Conservation (phyloP, 768 basidiomycete species). For the Tylopilus rubrobrunneus region DNA sequence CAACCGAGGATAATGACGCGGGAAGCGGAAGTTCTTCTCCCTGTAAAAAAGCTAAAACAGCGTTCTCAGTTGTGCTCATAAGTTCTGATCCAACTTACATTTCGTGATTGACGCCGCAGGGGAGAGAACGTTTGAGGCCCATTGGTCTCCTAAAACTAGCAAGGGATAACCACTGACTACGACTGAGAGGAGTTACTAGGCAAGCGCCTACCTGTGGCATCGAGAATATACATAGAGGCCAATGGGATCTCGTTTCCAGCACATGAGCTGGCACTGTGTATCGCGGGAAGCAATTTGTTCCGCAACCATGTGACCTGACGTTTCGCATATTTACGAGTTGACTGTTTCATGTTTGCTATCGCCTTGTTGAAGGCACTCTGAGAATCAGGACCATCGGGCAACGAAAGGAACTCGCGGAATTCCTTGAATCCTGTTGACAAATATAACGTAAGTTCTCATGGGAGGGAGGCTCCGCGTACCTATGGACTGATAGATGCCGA, state of each 20-base stretch:
- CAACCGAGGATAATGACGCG: constrained; percentile 48
- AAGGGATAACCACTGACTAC: not conserved
- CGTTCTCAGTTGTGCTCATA: constrained; percentile 1
- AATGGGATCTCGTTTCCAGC: constrained; percentile 21
- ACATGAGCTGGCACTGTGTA: constrained; percentile 44
- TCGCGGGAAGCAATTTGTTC: constrained; percentile 80
- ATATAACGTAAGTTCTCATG: constrained; percentile 5
- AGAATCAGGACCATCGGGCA: constrained; percentile 36
- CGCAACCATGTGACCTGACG: constrained; percentile 89
- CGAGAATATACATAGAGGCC: constrained; percentile 55
- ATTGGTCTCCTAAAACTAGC: constrained; percentile 50
- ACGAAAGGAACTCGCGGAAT: constrained; percentile 66
- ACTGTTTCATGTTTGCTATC: constrained; percentile 75
- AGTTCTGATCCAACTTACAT: constrained; percentile 33
- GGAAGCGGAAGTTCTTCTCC: constrained; percentile 52
- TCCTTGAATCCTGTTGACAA: constrained; percentile 78
- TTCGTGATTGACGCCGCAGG: constrained; percentile 47
- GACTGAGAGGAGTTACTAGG: not conserved
- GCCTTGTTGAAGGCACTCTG: constrained; percentile 48
- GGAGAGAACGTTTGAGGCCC: constrained; percentile 53
- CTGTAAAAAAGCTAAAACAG: constrained; percentile 47
- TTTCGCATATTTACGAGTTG: constrained; percentile 89
- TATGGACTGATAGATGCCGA: constrained; percentile 93
- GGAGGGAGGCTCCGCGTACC: constrained; percentile 42
- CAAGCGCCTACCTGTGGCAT: constrained; percentile 58